Evolutionary conservation across 441 rosid species (phyloP).

Genomic region (Dalechampia spathulata): DNA sequence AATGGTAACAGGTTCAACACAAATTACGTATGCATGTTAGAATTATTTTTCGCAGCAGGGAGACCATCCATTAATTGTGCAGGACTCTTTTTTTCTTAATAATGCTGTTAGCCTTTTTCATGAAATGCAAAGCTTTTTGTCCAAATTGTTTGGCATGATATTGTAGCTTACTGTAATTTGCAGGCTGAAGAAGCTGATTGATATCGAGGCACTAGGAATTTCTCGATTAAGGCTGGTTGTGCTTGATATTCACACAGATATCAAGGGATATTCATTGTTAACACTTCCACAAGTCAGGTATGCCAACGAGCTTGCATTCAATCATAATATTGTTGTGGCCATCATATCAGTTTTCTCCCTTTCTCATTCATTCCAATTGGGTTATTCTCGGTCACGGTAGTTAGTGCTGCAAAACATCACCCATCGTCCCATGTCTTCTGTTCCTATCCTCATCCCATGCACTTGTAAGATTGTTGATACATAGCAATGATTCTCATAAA

Average conservation of each 20-base stretch:
- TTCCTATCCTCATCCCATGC: too few species aligned
- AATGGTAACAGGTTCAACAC: too few species aligned
- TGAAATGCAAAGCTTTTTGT: too few species aligned
- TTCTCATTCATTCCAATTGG: too few species aligned
- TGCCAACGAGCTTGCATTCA: not conserved
- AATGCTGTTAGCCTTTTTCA: too few species aligned
- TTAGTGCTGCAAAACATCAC: not conserved
- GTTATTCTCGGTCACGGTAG: too few species aligned
- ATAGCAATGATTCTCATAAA: not conserved
- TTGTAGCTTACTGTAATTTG: constrained; percentile 10
- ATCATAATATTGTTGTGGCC: not conserved
- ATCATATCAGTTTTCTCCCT: too few species aligned
- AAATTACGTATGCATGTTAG: too few species aligned
- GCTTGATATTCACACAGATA: constrained; percentile 58
- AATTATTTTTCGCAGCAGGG: too few species aligned
- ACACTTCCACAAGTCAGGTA: constrained; percentile 91
- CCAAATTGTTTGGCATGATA: not conserved
- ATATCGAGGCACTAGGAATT: constrained; percentile 66
- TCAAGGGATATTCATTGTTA: constrained; percentile 73
- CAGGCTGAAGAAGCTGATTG: constrained; percentile 78
- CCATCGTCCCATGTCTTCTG: too few species aligned
- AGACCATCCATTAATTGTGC: too few species aligned
- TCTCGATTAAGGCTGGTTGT: constrained; percentile 54
- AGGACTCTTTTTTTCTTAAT: too few species aligned
- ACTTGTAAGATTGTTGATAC: not conserved